A percentile compares a stretch with the other conserved stretches of the same genome.
phyloP scores from a whole-genome alignment of 176 grass and related monocot genomes.

The Themeda triandra region DNA sequence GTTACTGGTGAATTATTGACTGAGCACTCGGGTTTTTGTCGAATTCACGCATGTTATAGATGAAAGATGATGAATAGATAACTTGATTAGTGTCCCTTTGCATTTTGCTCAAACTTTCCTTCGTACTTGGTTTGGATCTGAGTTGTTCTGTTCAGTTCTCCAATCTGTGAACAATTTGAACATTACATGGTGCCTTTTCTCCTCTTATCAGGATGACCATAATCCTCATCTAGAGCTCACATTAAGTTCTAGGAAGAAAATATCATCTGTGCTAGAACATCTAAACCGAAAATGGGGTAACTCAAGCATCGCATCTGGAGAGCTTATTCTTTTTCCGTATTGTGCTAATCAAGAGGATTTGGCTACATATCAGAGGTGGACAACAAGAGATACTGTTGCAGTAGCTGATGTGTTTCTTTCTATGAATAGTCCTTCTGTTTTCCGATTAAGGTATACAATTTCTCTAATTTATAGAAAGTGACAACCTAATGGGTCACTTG shows the following conservation, averaged over 20 bases:
- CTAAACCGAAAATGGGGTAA: slow-evolving; percentile 90
- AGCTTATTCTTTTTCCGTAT: slow-evolving; percentile 88
- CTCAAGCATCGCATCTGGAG: slow-evolving; percentile 70
- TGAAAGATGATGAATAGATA: neutral
- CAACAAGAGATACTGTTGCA: slow-evolving; percentile 57
- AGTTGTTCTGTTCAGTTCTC: slow-evolving; percentile 30
- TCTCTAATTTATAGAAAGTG: slow-evolving; percentile 21
- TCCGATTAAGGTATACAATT: slow-evolving; percentile 77
- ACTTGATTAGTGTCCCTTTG: neutral
- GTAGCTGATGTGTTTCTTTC: slow-evolving; percentile 72
- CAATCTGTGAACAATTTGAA: slow-evolving; percentile 18
- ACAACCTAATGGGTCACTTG: neutral
- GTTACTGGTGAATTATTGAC: slow-evolving; percentile 13
- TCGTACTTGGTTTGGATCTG: neutral
- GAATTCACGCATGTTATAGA: slow-evolving; percentile 20
- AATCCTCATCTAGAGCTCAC: slow-evolving; percentile 98
- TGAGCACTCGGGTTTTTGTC: neutral
- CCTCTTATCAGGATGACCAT: slow-evolving; percentile 74
- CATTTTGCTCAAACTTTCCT: neutral
- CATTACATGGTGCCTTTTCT: slow-evolving; percentile 21
- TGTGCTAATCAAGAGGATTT: slow-evolving; percentile 76
- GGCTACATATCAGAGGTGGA: slow-evolving; percentile 78
- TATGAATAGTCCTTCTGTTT: slow-evolving; percentile 83
- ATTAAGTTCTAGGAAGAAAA: slow-evolving; percentile 90
- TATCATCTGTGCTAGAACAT: slow-evolving; percentile 96